phyloP scores from a whole-genome alignment of 2,329 filamentous ascomycete genomes.

The Myriosclerotinia curreyana region DNA sequence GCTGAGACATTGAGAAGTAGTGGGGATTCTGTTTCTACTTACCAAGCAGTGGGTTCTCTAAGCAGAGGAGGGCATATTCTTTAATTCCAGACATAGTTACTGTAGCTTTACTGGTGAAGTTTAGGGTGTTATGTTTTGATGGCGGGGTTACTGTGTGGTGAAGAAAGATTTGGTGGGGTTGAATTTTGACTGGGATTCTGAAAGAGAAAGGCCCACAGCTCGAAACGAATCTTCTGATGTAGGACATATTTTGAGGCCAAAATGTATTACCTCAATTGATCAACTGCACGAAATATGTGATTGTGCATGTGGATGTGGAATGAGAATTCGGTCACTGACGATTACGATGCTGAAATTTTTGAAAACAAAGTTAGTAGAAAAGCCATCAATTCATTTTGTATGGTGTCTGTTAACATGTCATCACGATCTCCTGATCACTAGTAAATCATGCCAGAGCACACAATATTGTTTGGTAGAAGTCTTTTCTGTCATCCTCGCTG shows the following conservation, averaged over 20 bases:
- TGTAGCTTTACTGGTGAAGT: conserved; percentile 16
- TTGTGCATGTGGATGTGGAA: neutral
- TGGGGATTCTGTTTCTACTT: conserved; percentile 39
- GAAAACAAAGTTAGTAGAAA: conserved; percentile 9
- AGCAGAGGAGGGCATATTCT: conserved; percentile 83
- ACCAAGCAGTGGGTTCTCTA: conserved; percentile 98
- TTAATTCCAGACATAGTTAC: conserved; percentile 67
- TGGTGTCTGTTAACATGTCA: conserved; percentile 19
- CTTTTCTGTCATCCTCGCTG: conserved; percentile 39
- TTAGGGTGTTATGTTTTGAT: conserved; percentile 23
- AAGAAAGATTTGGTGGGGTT: conserved; percentile 28
- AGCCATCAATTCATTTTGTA: conserved; percentile 22
- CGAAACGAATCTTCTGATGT: neutral
- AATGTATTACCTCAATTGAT: neutral
- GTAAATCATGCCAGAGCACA: conserved; percentile 21
- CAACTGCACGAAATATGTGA: neutral
- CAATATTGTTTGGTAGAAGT: conserved; percentile 27
- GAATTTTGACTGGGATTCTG: conserved; percentile 25
- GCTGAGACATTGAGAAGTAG: neutral
- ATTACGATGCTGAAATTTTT: neutral
- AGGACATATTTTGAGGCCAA: conserved; percentile 2
- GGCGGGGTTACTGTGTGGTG: conserved; percentile 21
- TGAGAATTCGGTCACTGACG: neutral
- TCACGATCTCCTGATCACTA: conserved; percentile 23
- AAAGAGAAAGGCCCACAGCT: neutral